Percentiles rank a stretch among this genome's conserved stretches.
Conservation (phyloP, 768 basidiomycete genomes). For the Agrocybe pediades region DNA sequence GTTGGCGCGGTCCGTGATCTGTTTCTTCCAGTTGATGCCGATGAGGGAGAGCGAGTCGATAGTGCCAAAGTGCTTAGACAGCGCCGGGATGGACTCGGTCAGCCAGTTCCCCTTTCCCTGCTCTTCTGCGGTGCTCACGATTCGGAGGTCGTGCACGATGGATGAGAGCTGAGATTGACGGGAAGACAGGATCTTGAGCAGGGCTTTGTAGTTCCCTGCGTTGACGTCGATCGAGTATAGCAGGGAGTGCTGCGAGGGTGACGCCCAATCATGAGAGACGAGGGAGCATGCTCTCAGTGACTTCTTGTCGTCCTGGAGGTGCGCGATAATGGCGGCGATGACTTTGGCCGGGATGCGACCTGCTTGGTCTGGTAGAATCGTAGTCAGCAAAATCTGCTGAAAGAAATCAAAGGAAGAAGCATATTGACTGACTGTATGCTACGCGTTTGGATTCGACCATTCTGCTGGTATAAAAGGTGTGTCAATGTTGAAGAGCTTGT, state of each 20-base stretch:
- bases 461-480: no score
- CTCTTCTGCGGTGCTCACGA: neutral
- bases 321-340: constrained; percentile 23
- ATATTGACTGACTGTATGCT: no score
- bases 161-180: constrained; percentile 2
- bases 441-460: no score
- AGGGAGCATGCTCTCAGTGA: constrained; percentile 25
- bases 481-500: no score
- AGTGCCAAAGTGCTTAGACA: constrained; percentile 3
- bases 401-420: no score
- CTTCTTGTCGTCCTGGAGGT: constrained; percentile 18
- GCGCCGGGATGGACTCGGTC: neutral
- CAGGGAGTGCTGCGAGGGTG: constrained; percentile 19
- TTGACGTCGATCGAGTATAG: constrained; percentile 7
- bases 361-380: no score
- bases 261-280: constrained; percentile 23
- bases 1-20: neutral
- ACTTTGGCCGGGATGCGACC: constrained; percentile 23
- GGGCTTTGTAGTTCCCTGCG: neutral
- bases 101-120: neutral
- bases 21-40: neutral
- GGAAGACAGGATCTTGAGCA: neutral
- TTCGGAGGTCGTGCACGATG: constrained; percentile 1
- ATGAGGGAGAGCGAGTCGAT: neutral
- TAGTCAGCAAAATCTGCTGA: no score